A percentile compares a stretch with the other conserved stretches of the same genome.
Evolutionary conservation across 371 early-diverging fungal species (phyloP).

Genomic region (Haplosporangium sp.): DNA sequence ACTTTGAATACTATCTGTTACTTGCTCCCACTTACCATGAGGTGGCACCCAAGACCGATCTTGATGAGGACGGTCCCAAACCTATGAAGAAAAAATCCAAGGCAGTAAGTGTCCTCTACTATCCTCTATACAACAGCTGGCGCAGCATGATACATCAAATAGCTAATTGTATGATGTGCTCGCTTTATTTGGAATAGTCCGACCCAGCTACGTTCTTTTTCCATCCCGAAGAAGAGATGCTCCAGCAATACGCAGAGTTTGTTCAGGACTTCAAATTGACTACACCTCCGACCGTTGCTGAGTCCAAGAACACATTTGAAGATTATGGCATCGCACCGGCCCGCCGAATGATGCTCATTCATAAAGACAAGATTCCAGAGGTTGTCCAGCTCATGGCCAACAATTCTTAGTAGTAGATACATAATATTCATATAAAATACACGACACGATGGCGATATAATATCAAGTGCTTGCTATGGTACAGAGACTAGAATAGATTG

Average conservation of each 20-base stretch:
- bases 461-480: no score
- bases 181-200: slow-evolving; percentile 19
- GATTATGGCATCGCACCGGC: slow-evolving; percentile 88
- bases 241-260: slow-evolving; percentile 70
- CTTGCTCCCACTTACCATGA: slow-evolving; percentile 89
- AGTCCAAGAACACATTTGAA: slow-evolving; percentile 84
- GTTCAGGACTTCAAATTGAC: slow-evolving; percentile 80
- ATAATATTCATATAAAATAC: background rate
- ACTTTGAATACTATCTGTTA: slow-evolving; percentile 85
- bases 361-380: slow-evolving; percentile 66
- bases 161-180: background rate
- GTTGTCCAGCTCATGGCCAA: slow-evolving; percentile 60
- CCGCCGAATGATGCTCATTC: slow-evolving; percentile 79
- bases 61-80: slow-evolving; percentile 58
- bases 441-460: no score
- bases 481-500: background rate
- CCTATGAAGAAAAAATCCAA: slow-evolving; percentile 65
- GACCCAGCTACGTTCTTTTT: slow-evolving; percentile 74
- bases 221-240: slow-evolving; percentile 93
- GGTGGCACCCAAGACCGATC: slow-evolving; percentile 72
- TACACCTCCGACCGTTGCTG: slow-evolving; percentile 64
- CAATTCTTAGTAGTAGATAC: slow-evolving; percentile 39
- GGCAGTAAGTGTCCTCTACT: slow-evolving; percentile 49
- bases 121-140: background rate
- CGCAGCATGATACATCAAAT: background rate